phyloP scores from a whole-genome alignment of 108 stramenopile genomes.

The Nannochloropsis granulata region DNA sequence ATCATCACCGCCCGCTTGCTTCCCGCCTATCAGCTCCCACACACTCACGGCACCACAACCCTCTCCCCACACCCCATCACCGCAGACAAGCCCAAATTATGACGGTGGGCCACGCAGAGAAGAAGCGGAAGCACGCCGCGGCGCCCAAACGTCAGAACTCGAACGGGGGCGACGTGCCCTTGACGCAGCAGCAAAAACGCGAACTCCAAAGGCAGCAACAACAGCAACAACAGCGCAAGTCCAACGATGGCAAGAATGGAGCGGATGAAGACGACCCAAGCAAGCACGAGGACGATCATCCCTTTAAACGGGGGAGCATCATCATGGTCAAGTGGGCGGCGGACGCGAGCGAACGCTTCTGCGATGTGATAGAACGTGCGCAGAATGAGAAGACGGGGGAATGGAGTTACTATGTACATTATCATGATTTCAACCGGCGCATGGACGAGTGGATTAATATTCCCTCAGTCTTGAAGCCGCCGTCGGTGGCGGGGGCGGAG shows the following conservation, averaged over 20 bases:
- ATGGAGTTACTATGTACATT: conserved; percentile 79
- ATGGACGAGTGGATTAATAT: conserved; percentile 92
- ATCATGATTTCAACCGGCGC: conserved; percentile 83
- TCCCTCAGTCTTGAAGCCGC: conserved; percentile 18
- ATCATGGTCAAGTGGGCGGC: neutral
- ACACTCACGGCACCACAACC: too few species aligned
- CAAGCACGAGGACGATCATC: neutral
- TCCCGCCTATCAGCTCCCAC: too few species aligned
- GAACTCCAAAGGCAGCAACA: neutral
- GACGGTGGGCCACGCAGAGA: neutral
- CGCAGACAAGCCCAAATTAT: neutral
- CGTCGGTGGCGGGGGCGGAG: conserved; percentile 21
- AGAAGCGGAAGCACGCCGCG: neutral
- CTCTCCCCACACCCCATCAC: too few species aligned
- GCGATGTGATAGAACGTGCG: neutral
- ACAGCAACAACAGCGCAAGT: neutral
- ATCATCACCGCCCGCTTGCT: too few species aligned
- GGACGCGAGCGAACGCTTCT: neutral
- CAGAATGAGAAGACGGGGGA: neutral
- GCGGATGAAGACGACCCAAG: neutral
- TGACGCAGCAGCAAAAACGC: neutral
- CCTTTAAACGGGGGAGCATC: neutral
- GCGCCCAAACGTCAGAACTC: neutral
- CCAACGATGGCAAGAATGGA: neutral
- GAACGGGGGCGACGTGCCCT: neutral